Base-by-base conservation (phyloP, 352 stramenopile genomes). In the Phytophthora hibernalis region DNA sequence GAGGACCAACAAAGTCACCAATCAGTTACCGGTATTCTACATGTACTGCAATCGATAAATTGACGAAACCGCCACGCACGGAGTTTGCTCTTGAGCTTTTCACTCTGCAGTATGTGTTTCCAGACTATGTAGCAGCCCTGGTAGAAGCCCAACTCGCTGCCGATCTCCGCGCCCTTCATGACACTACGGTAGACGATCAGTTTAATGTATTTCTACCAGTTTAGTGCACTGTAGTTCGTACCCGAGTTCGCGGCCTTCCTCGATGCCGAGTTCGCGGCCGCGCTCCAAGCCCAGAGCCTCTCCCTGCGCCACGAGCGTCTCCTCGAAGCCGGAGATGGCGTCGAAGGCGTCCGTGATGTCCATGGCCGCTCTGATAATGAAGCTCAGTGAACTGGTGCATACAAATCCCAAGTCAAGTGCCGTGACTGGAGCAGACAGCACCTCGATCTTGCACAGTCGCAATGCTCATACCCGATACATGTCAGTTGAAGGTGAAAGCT, bases 131-230 rank as follows among this genome's bases (percentile, higher is more conserved):
- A 89, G 68, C 87, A 95, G 22, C 87, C 87, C 37, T 87, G 80
- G 59, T 95, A 95, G 62, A 95, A 95, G 0, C 87, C 87, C 43
- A 93, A 53, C 59, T 95, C 87, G n/a, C 80, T 85, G 28, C 87
- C 87, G 33, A 95, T 89, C 72, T 95, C 87, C 2, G 79, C 84
- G 35, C 87, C 87, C 69, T 95, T 95, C 57, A 89, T 76, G 26
- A 87, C 57, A 10, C 86, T 94, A 61, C 16, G 8, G 21, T 59
- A 43, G n/a, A 61, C 44, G 21, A 42, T 12, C 21, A 59, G 13
- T 51, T 59, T 52, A 33, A 31, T 40, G 16, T 7, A 31, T 31
- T 5, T 31, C 26, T 31, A 31, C 26, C 26, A 7, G 9, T 7
- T 31, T 31, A 2, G 26, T 31, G 26, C 26, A 31, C 30, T 10